Conservation (phyloP, 73 alveolate genomes). For the Paramecium tetraurelia region DNA sequence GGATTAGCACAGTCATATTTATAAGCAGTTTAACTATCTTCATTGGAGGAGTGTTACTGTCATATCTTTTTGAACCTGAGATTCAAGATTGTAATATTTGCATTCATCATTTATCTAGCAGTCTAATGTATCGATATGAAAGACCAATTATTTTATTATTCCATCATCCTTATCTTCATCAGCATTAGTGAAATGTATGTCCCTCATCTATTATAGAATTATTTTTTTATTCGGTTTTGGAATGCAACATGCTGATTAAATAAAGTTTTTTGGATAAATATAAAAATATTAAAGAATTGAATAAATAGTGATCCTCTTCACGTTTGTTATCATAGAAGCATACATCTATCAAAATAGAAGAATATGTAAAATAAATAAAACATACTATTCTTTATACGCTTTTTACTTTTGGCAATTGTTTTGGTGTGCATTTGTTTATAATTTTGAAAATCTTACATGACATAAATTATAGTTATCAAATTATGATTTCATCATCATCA, state of each 20-base stretch:
- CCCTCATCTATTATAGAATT: background rate
- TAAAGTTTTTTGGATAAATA: background rate
- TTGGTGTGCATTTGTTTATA: background rate
- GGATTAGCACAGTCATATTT: background rate
- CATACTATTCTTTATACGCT: background rate
- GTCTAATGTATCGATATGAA: background rate
- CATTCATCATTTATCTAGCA: background rate
- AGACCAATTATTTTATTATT: background rate
- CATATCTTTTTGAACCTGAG: background rate
- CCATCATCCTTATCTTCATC: background rate
- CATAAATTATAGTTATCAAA: background rate
- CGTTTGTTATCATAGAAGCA: background rate
- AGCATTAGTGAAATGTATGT: background rate
- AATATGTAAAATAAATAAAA: background rate
- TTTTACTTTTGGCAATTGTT: background rate
- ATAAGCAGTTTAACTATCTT: background rate
- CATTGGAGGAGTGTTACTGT: background rate
- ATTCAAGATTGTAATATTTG: background rate
- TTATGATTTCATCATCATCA: constrained; percentile 2
- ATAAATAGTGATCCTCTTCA: background rate
- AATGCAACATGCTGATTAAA: background rate
- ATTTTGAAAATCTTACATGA: constrained; percentile 5
- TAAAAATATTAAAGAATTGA: constrained; percentile 6
- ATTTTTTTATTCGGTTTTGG: background rate
- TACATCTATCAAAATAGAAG: background rate